phyloP scores from a whole-genome alignment of 2,329 filamentous ascomycete species.

The Xylaria polymorpha region DNA sequence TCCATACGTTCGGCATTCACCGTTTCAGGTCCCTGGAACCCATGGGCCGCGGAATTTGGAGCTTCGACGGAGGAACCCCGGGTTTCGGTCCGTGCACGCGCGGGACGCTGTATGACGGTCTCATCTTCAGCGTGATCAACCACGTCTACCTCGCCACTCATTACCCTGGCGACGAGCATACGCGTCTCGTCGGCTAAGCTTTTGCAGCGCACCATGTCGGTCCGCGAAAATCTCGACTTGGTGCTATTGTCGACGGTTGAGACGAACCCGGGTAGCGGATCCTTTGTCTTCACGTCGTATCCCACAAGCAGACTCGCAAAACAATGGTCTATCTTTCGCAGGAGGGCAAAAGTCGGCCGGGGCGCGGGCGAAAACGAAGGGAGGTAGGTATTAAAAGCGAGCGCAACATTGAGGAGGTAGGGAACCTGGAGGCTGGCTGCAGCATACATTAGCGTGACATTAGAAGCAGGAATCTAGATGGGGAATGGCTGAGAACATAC shows the following conservation, averaged over 20 bases:
- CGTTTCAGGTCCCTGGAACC: constrained; percentile 27
- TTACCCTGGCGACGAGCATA: constrained; percentile 74
- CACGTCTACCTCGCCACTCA: constrained; percentile 65
- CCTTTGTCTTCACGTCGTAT: constrained; percentile 72
- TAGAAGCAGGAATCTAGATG: constrained; percentile 8
- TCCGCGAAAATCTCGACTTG: constrained; percentile 75
- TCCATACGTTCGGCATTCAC: constrained; percentile 35
- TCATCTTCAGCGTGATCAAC: constrained; percentile 57
- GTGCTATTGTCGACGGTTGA: constrained; percentile 57
- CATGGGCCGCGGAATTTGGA: not conserved
- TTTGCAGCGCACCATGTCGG: constrained; percentile 88
- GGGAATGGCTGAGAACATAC: constrained; percentile 62
- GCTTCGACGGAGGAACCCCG: not conserved
- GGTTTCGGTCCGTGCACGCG: constrained; percentile 45
- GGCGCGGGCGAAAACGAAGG: constrained; percentile 76
- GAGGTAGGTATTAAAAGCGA: constrained; percentile 77
- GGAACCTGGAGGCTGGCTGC: constrained; percentile 83
- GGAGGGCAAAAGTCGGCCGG: constrained; percentile 73
- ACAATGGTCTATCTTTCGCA: constrained; percentile 84
- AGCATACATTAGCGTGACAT: not conserved
- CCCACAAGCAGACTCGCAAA: constrained; percentile 81
- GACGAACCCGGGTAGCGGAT: constrained; percentile 75
- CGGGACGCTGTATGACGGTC: constrained; percentile 45
- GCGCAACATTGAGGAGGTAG: constrained; percentile 82
- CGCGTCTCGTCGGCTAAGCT: constrained; percentile 83